Evolutionary conservation across 1,139 yeast genomes (phyloP).

Genomic region (Suhomyces anneliseae): DNA sequence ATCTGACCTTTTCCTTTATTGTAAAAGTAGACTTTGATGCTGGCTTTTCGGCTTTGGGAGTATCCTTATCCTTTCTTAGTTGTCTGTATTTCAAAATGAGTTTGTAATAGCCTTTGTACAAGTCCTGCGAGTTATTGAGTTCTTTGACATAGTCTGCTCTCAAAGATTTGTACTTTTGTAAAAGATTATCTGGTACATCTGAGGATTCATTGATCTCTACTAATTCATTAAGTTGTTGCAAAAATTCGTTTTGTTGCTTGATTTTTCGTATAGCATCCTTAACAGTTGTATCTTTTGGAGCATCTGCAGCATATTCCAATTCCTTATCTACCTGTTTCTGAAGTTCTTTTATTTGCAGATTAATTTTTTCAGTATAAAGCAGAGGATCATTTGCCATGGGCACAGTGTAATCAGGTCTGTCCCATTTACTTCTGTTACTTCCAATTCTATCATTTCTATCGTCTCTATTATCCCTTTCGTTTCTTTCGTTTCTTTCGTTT

Average conservation of each 20-base stretch:
- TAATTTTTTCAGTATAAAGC: conserved; percentile 6
- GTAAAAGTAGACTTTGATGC: conserved; percentile 9
- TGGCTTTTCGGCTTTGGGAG: neutral
- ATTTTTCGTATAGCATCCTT: conserved; percentile 16
- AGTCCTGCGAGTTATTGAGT: conserved; percentile 27
- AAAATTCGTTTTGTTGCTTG: conserved; percentile 21
- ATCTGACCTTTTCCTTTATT: conserved; percentile 23
- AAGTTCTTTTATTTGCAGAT: conserved; percentile 14
- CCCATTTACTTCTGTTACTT: neutral
- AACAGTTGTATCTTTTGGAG: neutral
- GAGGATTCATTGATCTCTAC: conserved; percentile 20
- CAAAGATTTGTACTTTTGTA: conserved; percentile 29
- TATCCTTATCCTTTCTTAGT: conserved; percentile 24
- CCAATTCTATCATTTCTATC: neutral
- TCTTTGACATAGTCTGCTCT: conserved; percentile 35
- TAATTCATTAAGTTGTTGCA: conserved; percentile 23
- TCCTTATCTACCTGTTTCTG: conserved; percentile 19
- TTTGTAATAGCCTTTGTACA: conserved; percentile 40
- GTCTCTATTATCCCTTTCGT: neutral
- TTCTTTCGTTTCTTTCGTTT: neutral
- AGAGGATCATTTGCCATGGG: neutral
- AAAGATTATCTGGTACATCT: conserved; percentile 14
- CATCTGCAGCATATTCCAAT: neutral
- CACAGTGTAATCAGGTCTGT: neutral
- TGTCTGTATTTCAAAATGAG: conserved; percentile 43